Percentiles rank a stretch among this genome's conserved stretches.
Conservation (phyloP, 768 basidiomycete genomes). For the Trametes elegans region DNA sequence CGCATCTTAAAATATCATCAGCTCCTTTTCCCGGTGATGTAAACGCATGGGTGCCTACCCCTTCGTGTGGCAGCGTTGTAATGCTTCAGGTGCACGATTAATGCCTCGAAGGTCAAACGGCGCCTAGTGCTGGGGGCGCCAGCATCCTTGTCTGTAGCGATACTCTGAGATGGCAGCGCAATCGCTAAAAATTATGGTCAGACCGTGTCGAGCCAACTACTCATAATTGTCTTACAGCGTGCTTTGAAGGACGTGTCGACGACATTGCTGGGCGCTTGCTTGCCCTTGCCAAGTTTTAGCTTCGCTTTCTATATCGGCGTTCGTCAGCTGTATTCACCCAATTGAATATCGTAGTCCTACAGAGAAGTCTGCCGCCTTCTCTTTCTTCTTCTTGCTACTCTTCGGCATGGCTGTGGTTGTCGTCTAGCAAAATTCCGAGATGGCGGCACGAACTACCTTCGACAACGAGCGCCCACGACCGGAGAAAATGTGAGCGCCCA, state of each 20-base stretch:
- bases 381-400: constrained; percentile 81
- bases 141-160: constrained; percentile 53
- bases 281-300: constrained; percentile 95
- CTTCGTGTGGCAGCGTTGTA: constrained; percentile 75
- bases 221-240: constrained; percentile 75
- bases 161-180: constrained; percentile 83
- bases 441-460: not conserved
- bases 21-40: not conserved
- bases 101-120: constrained; percentile 72
- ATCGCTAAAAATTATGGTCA: constrained; percentile 76
- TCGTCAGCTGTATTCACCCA: not conserved
- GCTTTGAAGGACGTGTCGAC: constrained; percentile 97
- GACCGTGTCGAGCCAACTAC: no score
- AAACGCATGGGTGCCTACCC: constrained; percentile 40
- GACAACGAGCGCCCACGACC: not conserved
- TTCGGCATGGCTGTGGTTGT: constrained; percentile 64
- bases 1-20: constrained; percentile 51
- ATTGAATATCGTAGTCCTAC: constrained; percentile 37
- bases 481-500: not conserved
- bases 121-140: constrained; percentile 70
- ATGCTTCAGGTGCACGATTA: constrained; percentile 78
- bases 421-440: not conserved
- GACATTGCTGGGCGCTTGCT: constrained; percentile 75
- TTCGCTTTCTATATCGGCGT: constrained; percentile 75
- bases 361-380: constrained; percentile 84